A percentile compares a stretch with the other conserved stretches of the same genome.
These are phyloP conservation scores for Lactuca sativa DNA, from an alignment of 129 eudicot species.

Conservation along the genomic window DNA sequence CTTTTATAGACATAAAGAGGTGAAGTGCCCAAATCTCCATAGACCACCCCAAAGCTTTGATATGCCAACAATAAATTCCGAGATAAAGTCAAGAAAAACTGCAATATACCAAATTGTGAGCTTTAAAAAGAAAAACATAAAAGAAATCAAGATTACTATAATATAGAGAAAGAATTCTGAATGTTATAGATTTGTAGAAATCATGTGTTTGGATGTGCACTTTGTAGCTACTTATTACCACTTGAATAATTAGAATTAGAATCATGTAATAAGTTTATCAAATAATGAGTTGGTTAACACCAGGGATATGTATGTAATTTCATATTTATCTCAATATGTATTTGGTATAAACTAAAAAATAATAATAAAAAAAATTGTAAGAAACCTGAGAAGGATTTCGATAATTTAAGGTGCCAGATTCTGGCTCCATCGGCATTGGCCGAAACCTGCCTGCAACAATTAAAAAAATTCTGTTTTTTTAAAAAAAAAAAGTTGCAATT, in stretches of 20 bases:
- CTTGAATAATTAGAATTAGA: too few species aligned
- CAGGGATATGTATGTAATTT: not conserved
- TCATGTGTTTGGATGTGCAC: not conserved
- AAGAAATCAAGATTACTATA: not conserved
- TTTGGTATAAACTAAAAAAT: not conserved
- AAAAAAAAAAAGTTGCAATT: not conserved
- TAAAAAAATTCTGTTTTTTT: not conserved
- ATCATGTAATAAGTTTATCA: not conserved
- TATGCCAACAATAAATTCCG: slow-evolving; percentile 75
- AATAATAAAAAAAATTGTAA: slow-evolving; percentile 3
- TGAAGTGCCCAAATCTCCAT: slow-evolving; percentile 90
- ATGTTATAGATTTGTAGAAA: slow-evolving; percentile 1
- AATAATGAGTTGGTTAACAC: not conserved
- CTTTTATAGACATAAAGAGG: slow-evolving; percentile 87
- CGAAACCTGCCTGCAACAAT: slow-evolving; percentile 29
- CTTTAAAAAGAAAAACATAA: not conserved
- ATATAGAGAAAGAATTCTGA: not conserved
- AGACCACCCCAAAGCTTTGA: slow-evolving; percentile 94
- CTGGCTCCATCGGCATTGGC: slow-evolving; percentile 37
- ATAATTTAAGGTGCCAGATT: slow-evolving; percentile 30
- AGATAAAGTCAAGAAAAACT: slow-evolving; percentile 49
- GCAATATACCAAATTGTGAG: slow-evolving; percentile 32
- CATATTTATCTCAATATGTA: not conserved
- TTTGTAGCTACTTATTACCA: too few species aligned
- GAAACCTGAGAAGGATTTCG: slow-evolving; percentile 38